Base-by-base conservation (phyloP, 2,329 filamentous ascomycete species). In the Pleoardoris graminearum region DNA sequence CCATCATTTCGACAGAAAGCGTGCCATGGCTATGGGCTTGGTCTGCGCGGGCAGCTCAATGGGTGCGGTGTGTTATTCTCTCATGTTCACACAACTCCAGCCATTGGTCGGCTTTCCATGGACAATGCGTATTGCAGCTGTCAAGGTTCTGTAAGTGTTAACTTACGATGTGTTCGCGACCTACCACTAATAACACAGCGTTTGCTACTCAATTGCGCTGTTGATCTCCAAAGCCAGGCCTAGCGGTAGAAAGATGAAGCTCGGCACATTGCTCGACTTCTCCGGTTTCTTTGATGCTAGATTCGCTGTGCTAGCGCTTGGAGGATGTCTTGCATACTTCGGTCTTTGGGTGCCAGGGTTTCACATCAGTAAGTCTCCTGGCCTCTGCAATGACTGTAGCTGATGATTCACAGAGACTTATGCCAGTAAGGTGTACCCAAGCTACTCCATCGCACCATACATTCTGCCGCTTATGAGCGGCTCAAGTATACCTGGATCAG, bases 81-180 rank as follows among this genome's bases (percentile, higher is more conserved):
- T 82, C 36, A 73, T 80, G 53, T 79, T 87, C 55, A 76, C 82
- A 51, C 76, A 81, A 48, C 69, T 87, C 17, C 72, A 82, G 7
- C 79, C 80, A 0, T 65, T 69, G 14, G 71, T 87, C 7, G 84
- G 84, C 0, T 88, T 87, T 57, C 68, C 76, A 0, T 87, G 84
- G 81, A 77, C 82, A 1, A 81, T 86, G 21, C 77, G 88, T 3
- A 78, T 84, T 14, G 75, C 87, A 1, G 86, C 80, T 0, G 84
- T 89, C 55, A 80, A 70, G 46, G 58, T 66, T 14, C 53, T 53
- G 67, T 69, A 53, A 43, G 65, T 58, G 8, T 19, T 6, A 0
- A 7, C 4, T 1, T 11, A 3, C 87, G 23, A 78, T 79, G 60
- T 65, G 80, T 8, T 65, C 63, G 0, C 73, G 76, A 7, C 74